Conservation (phyloP, 345 rosid genomes). For the Chamaenerion angustifolium region DNA sequence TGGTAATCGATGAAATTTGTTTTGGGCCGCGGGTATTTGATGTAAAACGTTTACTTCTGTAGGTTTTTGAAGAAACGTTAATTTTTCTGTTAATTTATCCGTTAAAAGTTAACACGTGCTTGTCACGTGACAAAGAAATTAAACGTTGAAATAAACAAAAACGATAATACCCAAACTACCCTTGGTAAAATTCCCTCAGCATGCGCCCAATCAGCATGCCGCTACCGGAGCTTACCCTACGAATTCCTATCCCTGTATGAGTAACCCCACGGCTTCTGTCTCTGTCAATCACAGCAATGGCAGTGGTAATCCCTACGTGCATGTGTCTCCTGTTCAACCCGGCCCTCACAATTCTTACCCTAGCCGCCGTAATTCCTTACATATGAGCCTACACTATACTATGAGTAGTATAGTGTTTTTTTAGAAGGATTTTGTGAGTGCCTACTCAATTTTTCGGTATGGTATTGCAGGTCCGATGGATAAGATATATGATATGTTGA, state of each 20-base stretch:
- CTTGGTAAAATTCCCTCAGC: too few relatives aligned
- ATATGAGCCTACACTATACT: background rate
- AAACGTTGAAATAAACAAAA: too few relatives aligned
- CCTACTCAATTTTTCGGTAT: background rate
- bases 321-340: too few relatives aligned
- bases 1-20: too few relatives aligned
- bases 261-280: background rate
- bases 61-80: too few relatives aligned
- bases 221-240: conserved; percentile 2
- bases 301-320: background rate
- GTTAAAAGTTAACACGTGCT: too few relatives aligned
- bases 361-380: background rate
- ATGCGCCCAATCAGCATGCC: too few relatives aligned
- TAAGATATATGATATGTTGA: conserved; percentile 32
- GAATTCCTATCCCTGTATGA: background rate
- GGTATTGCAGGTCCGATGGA: conserved; percentile 38
- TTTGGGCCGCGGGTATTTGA: too few relatives aligned
- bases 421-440: background rate
- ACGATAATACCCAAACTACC: too few relatives aligned
- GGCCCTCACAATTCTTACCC: background rate
- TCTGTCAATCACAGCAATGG: background rate
- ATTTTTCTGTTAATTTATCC: too few relatives aligned
- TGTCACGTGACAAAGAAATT: too few relatives aligned
- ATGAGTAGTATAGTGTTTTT: background rate
- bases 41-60: too few relatives aligned